These are phyloP conservation scores for Ampelomyces quisqualis DNA, from an alignment of 2,329 filamentous ascomycete species.

Conservation along the genomic window DNA sequence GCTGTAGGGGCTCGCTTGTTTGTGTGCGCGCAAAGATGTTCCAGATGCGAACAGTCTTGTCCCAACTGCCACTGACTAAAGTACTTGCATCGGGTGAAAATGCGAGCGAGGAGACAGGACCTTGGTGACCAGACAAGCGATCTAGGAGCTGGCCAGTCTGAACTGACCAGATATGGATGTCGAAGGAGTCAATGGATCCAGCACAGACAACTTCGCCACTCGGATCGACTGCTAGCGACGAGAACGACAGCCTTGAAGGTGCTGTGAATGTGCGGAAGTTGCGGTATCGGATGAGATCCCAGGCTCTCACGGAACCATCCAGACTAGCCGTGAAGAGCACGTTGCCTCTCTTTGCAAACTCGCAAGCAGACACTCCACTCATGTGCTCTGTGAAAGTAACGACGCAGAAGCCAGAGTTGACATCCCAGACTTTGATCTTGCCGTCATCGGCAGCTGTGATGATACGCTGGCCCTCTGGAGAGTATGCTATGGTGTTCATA, in stretches of 20 bases:
- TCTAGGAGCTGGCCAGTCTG: constrained; percentile 96
- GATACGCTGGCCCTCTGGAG: constrained; percentile 88
- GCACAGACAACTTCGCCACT: constrained; percentile 96
- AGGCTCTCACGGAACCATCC: constrained; percentile 90
- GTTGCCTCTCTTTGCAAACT: constrained; percentile 93
- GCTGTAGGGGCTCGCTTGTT: constrained; percentile 88
- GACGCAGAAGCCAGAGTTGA: constrained; percentile 93
- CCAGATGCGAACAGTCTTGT: constrained; percentile 93
- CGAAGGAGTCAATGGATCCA: constrained; percentile 92
- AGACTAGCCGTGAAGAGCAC: constrained; percentile 94
- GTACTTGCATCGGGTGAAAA: constrained; percentile 85
- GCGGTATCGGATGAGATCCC: constrained; percentile 92
- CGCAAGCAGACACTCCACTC: constrained; percentile 88
- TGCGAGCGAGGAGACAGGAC: constrained; percentile 81
- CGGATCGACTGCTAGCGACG: constrained; percentile 92
- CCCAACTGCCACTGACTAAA: constrained; percentile 92
- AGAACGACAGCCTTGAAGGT: constrained; percentile 86
- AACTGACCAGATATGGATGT: constrained; percentile 97
- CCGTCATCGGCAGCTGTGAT: constrained; percentile 95
- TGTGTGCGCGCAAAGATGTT: constrained; percentile 92
- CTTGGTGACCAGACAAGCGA: constrained; percentile 87
- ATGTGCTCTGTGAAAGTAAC: constrained; percentile 98
- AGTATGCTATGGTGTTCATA: constrained; percentile 90
- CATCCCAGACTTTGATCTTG: constrained; percentile 98
- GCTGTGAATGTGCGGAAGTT: constrained; percentile 98